These are phyloP conservation scores for Flaveria sonorensis DNA, from an alignment of 129 eudicot species.

Conservation along the genomic window DNA sequence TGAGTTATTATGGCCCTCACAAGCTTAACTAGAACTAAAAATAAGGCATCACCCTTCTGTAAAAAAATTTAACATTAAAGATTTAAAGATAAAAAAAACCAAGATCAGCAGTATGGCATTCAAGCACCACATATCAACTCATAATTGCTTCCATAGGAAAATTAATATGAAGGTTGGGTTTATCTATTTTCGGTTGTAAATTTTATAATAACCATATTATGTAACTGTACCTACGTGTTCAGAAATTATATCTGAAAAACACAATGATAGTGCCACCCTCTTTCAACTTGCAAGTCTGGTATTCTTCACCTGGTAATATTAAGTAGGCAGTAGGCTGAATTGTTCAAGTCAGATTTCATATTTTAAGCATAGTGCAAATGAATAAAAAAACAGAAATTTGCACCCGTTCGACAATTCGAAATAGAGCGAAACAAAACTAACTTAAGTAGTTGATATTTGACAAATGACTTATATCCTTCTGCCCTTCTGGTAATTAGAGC, in stretches of 20 bases:
- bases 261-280: slow-evolving; percentile 8
- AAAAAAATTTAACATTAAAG: neutral
- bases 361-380: neutral
- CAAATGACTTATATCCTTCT: slow-evolving; percentile 4
- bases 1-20: neutral
- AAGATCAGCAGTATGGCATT: too few relatives aligned
- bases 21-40: slow-evolving; percentile 5
- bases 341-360: too few relatives aligned
- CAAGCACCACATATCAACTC: too few relatives aligned
- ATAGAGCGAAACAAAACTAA: neutral
- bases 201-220: too few relatives aligned
- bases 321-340: neutral
- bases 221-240: too few relatives aligned
- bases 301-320: neutral
- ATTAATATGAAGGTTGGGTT: too few relatives aligned
- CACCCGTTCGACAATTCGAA: slow-evolving; percentile 9
- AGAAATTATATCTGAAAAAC: too few relatives aligned
- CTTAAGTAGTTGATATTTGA: neutral
- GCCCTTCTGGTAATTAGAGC: neutral
- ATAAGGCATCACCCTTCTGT: neutral
- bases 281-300: slow-evolving; percentile 14
- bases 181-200: too few relatives aligned
- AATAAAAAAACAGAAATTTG: neutral
- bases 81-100: too few relatives aligned
- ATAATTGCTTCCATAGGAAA: neutral